Evolutionary conservation across 768 basidiomycete genomes (phyloP), one percentile per base, ranked within the genome.

Genomic region (Xerocomus spinulosus): DNA sequence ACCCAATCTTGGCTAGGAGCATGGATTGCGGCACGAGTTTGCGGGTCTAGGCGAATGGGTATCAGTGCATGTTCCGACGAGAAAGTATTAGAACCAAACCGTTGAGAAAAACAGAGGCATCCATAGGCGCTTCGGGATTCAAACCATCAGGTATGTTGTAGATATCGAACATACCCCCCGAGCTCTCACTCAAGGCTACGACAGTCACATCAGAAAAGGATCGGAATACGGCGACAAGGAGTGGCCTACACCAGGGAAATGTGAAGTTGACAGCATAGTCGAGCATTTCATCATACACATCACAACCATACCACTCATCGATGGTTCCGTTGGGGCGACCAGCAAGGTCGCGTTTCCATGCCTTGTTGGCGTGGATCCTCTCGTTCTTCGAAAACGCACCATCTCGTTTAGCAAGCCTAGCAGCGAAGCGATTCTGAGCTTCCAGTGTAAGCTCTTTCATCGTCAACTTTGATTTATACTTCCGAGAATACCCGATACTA

Each of bases 261-360:
- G 85, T 84, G 58, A 73, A 87, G 58, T 88, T 89, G 49, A 80
- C 43, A 14, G 85, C 82, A 53, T 87, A 87, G 64, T 87, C 85
- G 26, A 84, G 56, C 65, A 82, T 76, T 68, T 83, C 79, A 48
- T 81, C 77, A 40, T 78, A 73, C 10, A 87, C 60, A 46, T 79
- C 70, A 63, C 87, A 88, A 5, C 81, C 80, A 38, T 83, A 84
- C 81, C 79, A 80, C 24, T 77, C 62, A 55, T 82, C 75, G 39
- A 83, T 73, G 2, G 77, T 78, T 9, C 75, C 81, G 52, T 80
- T 80, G 1, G 76, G 63, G 26, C 78, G 69, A 21, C 63, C 67
- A 20, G 63, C 67, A 13, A 82, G 64, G 60, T 75, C 73, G 40
- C 79, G 70, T 58, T 79, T 83, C 58, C 64, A 63, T 21, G 49